These are phyloP conservation scores for Saturnispora halmiae DNA, from an alignment of 805 yeast genomes.

Conservation along the genomic window DNA sequence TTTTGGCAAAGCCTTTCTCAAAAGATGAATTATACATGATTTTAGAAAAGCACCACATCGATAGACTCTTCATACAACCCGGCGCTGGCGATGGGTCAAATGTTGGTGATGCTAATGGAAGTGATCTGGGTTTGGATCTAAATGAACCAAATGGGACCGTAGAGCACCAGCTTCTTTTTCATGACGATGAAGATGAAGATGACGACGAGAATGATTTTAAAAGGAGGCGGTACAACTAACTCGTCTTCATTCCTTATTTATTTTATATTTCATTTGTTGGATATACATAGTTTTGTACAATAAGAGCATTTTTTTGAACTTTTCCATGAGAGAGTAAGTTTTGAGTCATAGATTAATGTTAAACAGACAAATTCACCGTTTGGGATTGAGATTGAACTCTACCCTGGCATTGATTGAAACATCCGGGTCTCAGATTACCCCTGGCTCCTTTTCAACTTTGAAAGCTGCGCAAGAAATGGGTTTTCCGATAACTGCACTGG, in stretches of 20 bases:
- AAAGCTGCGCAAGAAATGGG: slow-evolving; percentile 73
- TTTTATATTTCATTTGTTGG: too few species aligned
- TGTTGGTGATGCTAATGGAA: background rate
- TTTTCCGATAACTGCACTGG: slow-evolving; percentile 69
- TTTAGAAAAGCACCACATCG: slow-evolving; percentile 61
- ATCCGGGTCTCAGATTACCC: slow-evolving; percentile 43
- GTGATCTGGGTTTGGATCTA: background rate
- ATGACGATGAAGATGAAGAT: background rate
- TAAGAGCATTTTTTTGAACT: too few species aligned
- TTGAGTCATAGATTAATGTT: background rate
- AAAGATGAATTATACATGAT: slow-evolving; percentile 75
- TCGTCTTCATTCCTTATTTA: too few species aligned
- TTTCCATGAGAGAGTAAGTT: background rate
- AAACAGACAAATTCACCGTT: background rate
- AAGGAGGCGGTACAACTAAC: background rate
- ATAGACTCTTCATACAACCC: slow-evolving; percentile 26
- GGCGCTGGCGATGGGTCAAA: background rate
- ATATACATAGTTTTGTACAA: too few species aligned
- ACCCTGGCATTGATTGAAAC: slow-evolving; percentile 75
- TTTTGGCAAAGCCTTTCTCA: slow-evolving; percentile 89
- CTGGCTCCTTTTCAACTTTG: slow-evolving; percentile 63
- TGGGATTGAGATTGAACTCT: slow-evolving; percentile 26
- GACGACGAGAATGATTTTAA: background rate
- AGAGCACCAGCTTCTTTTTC: background rate
- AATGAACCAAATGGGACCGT: background rate